These are phyloP conservation scores for Boletus insuetus DNA, from an alignment of 768 basidiomycete genomes.

Conservation along the genomic window DNA sequence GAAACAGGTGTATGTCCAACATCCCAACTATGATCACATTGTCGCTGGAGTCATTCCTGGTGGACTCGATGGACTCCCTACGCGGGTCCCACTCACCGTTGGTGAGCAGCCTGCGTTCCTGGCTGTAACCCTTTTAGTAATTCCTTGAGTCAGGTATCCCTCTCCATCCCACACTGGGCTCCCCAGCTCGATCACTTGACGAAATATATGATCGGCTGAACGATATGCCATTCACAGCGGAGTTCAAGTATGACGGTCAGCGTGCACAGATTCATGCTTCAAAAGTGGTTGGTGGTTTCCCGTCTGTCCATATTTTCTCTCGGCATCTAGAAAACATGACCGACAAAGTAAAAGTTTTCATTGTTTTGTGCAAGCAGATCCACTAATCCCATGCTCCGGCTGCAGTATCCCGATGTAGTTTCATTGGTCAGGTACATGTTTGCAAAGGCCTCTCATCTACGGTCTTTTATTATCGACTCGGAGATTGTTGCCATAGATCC, in stretches of 20 bases:
- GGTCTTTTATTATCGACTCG: constrained; percentile 78
- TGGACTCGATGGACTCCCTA: constrained; percentile 58
- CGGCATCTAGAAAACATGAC: constrained; percentile 94
- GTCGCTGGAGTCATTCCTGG: constrained; percentile 54
- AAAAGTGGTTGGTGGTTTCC: constrained; percentile 23
- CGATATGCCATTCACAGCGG: constrained; percentile 70
- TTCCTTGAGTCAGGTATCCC: constrained; percentile 59
- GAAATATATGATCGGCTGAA: constrained; percentile 77
- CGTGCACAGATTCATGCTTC: constrained; percentile 75
- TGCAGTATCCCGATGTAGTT: constrained; percentile 80
- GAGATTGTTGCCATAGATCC: constrained; percentile 85
- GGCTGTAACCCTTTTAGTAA: constrained; percentile 10
- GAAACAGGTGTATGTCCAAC: constrained; percentile 71
- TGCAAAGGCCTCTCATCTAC: constrained; percentile 36
- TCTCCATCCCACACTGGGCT: constrained; percentile 82
- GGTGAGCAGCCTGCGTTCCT: constrained; percentile 41
- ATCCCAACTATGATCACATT: constrained; percentile 76
- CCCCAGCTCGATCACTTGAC: constrained; percentile 77
- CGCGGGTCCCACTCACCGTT: constrained; percentile 62
- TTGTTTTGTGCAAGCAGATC: neutral
- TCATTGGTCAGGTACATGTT: constrained; percentile 55
- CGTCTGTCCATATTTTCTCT: constrained; percentile 69
- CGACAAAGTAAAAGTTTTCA: constrained; percentile 53
- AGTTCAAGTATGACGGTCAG: constrained; percentile 92
- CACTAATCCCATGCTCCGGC: constrained; percentile 13